These are phyloP conservation scores for Sclerotinia glacialis DNA, from an alignment of 2,329 filamentous ascomycete genomes.

Conservation along the genomic window DNA sequence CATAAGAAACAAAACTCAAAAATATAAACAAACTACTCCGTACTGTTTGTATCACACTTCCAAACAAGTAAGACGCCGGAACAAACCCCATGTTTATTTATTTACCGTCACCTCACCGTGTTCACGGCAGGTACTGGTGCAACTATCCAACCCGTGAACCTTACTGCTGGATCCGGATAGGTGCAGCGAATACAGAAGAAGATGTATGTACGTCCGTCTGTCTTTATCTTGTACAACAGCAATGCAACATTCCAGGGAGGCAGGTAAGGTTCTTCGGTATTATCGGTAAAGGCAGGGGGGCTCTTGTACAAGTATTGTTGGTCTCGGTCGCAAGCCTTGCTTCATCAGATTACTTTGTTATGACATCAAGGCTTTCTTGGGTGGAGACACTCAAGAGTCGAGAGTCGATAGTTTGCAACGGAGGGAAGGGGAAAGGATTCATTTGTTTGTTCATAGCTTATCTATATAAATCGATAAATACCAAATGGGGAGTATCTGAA, in stretches of 20 bases:
- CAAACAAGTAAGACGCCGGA: not conserved
- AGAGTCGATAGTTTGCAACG: constrained; percentile 4
- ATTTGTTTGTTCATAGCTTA: not conserved
- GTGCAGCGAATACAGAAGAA: constrained; percentile 17
- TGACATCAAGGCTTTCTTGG: constrained; percentile 8
- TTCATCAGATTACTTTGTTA: constrained; percentile 5
- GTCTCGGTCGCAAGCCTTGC: constrained; percentile 11
- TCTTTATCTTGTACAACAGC: constrained; percentile 12
- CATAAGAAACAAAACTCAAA: not conserved
- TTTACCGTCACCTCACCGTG: not conserved
- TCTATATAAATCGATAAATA: not conserved
- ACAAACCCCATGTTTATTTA: constrained; percentile 3
- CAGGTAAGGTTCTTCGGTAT: constrained; percentile 8
- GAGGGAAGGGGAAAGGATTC: not conserved
- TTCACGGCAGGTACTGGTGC: constrained; percentile 9
- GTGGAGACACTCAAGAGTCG: constrained; percentile 2
- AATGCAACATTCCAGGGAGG: constrained; percentile 1
- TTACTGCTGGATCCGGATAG: constrained; percentile 18
- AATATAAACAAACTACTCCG: too few species aligned
- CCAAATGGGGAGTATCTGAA: not conserved
- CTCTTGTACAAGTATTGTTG: not conserved
- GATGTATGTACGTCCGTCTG: constrained; percentile 4
- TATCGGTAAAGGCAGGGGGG: constrained; percentile 2
- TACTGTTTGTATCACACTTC: too few species aligned
- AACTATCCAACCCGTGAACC: constrained; percentile 11